Evolutionary conservation across 805 yeast genomes (phyloP), one percentile per base, ranked within the genome.

Genomic region (Nadsonia fulvescens): DNA sequence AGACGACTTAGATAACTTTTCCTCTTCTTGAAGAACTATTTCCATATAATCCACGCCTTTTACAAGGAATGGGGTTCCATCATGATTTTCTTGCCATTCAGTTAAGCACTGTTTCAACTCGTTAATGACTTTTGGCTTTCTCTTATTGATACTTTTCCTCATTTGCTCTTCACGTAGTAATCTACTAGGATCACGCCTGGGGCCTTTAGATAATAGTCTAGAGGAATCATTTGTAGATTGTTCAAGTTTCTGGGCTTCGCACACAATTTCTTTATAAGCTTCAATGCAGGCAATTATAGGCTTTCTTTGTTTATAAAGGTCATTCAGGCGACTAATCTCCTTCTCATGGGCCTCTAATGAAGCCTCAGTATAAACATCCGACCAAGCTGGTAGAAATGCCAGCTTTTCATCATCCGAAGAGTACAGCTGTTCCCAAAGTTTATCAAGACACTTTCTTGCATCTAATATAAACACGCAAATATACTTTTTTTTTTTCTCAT

Each of bases 171-270:
- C 98, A 31, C 73, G 64, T 31, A 76, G 56, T 32, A 86, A 53
- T 9, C 83, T 72, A 33, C 70, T 72, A 35, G 86, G 83, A 25
- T 48, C 54, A 3, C 49, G 37, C 5, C 37, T 28, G 3, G 35
- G 38, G 5, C 47, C 38, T 40, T 77, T 66, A 34, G 74, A 66
- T 23, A 75, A 47, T 22, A 83, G 56, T 34, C 96, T 61, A 1
- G 86, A 69, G 0, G 95, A 70, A 44, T 86, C 89, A 39, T 68
- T 72, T 2, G 75, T 63, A 4, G 89, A 68, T 33, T 68, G 74
- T 18, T 61, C 72, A 19, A 89, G 58, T 24, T 63, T 63, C 2
- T 45, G 36, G 33, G 74, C 75, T 36, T 79, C 91, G 8, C 54
- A 48, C 20, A 69, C 46, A 14, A 82, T 47, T 3, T 57, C 61